Evolutionary conservation across 1,284 basidiomycete species (phyloP), one percentile per base, ranked within the genome.

Genomic region (Takashimella tepidaria): DNA sequence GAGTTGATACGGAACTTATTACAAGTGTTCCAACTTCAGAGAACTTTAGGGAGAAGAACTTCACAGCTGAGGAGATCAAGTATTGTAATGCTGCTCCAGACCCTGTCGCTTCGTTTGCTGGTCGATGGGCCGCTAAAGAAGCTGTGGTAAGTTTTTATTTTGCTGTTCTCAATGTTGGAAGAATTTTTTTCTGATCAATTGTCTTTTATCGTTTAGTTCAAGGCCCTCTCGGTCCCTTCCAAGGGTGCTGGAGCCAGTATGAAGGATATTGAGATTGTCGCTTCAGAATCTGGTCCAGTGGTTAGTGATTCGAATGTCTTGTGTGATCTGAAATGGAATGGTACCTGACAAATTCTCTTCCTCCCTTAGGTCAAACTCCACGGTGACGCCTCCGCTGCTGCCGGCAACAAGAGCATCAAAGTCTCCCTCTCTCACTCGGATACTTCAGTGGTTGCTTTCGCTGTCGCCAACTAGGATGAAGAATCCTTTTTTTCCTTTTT

Each of bases 41-140:
- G n/a, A 89, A 84, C 22, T 98, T 98, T 77, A 79, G 97, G 55
- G 74, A 82, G 60, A 86, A 91, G 61, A 98, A 98, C 81, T 98
- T 98, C 76, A 98, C 95, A 21, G 82, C 85, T 12, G 84, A 81
- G 23, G 95, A 98, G 79, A 83, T 87, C 63, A 77, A 81, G 13
- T 97, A 98, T 80, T 98, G 95, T 78, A 80, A 79, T 50, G 67
- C 83, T n/a, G 92, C 97, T 68, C 86, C 96, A 0, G 88, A 90
- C 56, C 85, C 89, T 19, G 77, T 82, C 1, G 88, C 95, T 3
- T 97, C 93, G 8, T 93, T 96, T 72, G 92, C 93, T 40, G 93
- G 89, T 49, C 88, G 93, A 60, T 98, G 96, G 92, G 89, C 85
- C 46, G 93, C 92, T 47, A 98, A 98, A 76, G 96, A 98, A 76